A percentile compares a stretch with the other conserved stretches of the same genome.
Evolutionary conservation across 2,329 filamentous ascomycete genomes (phyloP).

Genomic region (Fusarium multiceps): DNA sequence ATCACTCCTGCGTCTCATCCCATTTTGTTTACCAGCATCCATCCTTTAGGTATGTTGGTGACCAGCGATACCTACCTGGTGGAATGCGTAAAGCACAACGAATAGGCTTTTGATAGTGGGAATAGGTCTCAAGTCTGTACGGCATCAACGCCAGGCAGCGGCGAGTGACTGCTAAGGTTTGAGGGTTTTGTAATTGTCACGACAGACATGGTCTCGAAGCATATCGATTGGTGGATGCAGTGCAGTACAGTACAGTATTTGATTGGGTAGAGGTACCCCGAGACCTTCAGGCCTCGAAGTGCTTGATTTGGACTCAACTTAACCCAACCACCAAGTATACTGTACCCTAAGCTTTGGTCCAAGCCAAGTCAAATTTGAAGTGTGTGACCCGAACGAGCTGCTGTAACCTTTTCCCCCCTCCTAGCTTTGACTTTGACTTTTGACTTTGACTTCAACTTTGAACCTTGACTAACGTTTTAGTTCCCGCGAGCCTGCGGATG

Average conservation of each 20-base stretch:
- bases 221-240: neutral
- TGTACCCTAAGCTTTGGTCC: neutral
- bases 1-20: conserved; percentile 31
- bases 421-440: neutral
- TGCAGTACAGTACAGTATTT: neutral
- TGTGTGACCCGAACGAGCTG: conserved; percentile 4
- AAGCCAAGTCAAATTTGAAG: neutral
- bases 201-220: neutral
- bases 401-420: neutral
- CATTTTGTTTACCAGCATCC: conserved; percentile 7
- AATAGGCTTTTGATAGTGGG: neutral
- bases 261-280: neutral
- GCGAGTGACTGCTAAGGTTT: conserved; percentile 2
- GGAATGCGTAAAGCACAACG: neutral
- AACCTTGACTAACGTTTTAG: conserved; percentile 23
- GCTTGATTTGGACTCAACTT: conserved; percentile 4
- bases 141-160: neutral
- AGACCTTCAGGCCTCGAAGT: neutral
- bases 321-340: neutral
- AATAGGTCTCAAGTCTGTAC: neutral
- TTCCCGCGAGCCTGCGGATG: conserved; percentile 25
- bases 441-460: neutral
- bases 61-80: neutral
- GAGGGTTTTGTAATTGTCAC: neutral
- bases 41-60: neutral